A percentile compares a stretch with the other conserved stretches of the same genome.
phyloP scores from a whole-genome alignment of 352 stramenopile species.

The Phytopythium litorale region DNA sequence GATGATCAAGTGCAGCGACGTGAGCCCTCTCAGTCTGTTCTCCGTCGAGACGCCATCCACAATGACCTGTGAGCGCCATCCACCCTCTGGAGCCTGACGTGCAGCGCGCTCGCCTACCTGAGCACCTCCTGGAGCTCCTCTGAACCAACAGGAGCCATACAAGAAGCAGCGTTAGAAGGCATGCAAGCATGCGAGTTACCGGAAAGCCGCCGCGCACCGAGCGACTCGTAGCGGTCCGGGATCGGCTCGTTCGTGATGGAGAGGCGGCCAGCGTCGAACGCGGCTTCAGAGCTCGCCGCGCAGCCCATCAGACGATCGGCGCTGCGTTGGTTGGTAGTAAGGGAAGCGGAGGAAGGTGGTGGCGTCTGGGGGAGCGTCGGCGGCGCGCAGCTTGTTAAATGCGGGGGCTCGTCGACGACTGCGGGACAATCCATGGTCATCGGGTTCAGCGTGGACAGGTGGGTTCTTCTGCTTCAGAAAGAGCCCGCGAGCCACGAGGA shows the following conservation, averaged over 20 bases:
- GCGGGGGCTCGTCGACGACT: not conserved
- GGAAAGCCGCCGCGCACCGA: slow-evolving; percentile 26
- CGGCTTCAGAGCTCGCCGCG: slow-evolving; percentile 10
- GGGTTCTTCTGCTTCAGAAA: slow-evolving; percentile 1
- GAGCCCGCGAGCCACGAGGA: not conserved
- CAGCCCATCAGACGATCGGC: slow-evolving; percentile 22
- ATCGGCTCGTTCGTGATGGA: slow-evolving; percentile 37
- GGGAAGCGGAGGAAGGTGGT: too few species aligned
- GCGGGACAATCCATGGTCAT: not conserved
- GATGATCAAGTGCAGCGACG: slow-evolving; percentile 69
- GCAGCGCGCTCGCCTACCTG: slow-evolving; percentile 16
- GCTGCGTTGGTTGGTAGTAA: not conserved
- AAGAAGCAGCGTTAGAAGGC: not conserved
- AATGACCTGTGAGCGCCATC: not conserved
- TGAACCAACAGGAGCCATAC: slow-evolving; percentile 10
- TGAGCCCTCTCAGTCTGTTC: slow-evolving; percentile 45
- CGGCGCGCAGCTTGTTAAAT: not conserved
- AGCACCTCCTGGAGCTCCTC: slow-evolving; percentile 64
- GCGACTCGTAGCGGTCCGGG: slow-evolving; percentile 58
- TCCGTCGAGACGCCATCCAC: not conserved
- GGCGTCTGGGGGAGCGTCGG: not conserved
- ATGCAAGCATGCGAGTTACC: slow-evolving; percentile 1
- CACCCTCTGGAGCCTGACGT: not conserved
- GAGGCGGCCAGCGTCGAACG: not conserved
- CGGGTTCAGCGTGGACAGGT: not conserved